Percentiles rank a stretch among this genome's conserved stretches.
phyloP scores from a whole-genome alignment of 2,329 filamentous ascomycete species.

The Grosmannia huntii region DNA sequence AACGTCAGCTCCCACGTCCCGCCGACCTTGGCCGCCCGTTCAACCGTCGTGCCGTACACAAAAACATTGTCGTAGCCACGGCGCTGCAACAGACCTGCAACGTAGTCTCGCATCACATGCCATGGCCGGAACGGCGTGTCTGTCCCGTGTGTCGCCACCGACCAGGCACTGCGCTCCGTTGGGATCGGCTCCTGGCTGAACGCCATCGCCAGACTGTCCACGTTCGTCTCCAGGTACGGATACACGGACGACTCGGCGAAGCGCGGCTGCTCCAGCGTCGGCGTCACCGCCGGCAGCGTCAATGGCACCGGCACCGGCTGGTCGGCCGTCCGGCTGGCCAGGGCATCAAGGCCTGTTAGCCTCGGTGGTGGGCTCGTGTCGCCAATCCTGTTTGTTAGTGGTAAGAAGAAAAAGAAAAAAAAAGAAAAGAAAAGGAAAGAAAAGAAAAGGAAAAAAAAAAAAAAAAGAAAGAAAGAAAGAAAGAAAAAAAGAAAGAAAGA shows the following conservation, averaged over 20 bases:
- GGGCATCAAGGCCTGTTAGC: conserved; percentile 21
- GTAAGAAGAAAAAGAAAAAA: neutral
- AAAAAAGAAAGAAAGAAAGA: neutral
- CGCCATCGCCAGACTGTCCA: conserved; percentile 45
- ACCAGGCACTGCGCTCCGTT: conserved; percentile 15
- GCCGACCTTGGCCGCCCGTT: conserved; percentile 37
- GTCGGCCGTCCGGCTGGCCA: conserved; percentile 32
- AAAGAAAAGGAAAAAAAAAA: neutral
- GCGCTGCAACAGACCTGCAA: conserved; percentile 33
- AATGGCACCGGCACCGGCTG: conserved; percentile 31
- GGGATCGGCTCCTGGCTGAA: conserved; percentile 23
- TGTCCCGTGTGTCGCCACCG: conserved; percentile 35
- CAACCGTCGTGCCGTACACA: conserved; percentile 47
- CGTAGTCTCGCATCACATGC: conserved; percentile 39
- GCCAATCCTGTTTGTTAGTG: conserved; percentile 31
- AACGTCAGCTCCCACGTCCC: conserved; percentile 40
- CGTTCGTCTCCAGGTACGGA: conserved; percentile 34
- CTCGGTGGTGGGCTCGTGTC: conserved; percentile 27
- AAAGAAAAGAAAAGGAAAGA: neutral
- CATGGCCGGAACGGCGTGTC: conserved; percentile 52
- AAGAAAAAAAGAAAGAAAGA: neutral
- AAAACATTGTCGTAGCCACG: conserved; percentile 24
- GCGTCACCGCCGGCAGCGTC: conserved; percentile 31
- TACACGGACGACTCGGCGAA: conserved; percentile 9
- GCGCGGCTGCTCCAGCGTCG: conserved; percentile 17